These are phyloP conservation scores for Cladosporium colombiae DNA, from an alignment of 2,329 filamentous ascomycete genomes.

Conservation along the genomic window DNA sequence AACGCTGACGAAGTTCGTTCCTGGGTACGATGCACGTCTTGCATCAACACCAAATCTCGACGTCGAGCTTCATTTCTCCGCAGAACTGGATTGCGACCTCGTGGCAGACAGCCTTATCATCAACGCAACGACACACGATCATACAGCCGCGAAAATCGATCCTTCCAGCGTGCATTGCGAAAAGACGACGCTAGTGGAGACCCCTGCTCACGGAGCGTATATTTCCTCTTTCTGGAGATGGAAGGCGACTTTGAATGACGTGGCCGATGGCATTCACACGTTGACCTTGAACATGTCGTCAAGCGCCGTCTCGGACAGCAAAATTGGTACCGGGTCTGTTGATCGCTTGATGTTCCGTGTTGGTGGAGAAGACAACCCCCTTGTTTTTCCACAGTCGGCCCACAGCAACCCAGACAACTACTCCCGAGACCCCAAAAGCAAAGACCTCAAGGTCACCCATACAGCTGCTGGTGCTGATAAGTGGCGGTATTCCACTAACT, in stretches of 20 bases:
- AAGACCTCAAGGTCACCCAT: conserved; percentile 48
- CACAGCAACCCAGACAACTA: conserved; percentile 61
- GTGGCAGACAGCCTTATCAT: conserved; percentile 54
- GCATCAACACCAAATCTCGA: conserved; percentile 50
- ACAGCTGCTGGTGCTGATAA: conserved; percentile 62
- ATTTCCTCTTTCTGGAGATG: conserved; percentile 58
- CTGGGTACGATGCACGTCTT: conserved; percentile 62
- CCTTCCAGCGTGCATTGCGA: conserved; percentile 46
- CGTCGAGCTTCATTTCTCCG: conserved; percentile 60
- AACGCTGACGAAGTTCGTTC: conserved; percentile 60
- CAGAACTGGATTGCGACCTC: conserved; percentile 61
- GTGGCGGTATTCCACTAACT: conserved; percentile 64
- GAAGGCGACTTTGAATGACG: conserved; percentile 54
- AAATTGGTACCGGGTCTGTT: conserved; percentile 51
- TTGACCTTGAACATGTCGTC: conserved; percentile 59
- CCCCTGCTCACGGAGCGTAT: conserved; percentile 49
- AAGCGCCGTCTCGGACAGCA: conserved; percentile 41
- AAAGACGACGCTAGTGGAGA: conserved; percentile 43
- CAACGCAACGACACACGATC: conserved; percentile 54
- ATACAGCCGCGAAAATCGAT: conserved; percentile 42
- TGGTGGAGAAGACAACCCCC: conserved; percentile 59
- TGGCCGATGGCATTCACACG: conserved; percentile 62
- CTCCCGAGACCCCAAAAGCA: conserved; percentile 31
- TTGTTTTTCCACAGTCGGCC: conserved; percentile 57
- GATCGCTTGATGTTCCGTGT: conserved; percentile 66